Conservation (phyloP, 1,284 basidiomycete genomes). For the Apiotrichum veenhuisii region DNA sequence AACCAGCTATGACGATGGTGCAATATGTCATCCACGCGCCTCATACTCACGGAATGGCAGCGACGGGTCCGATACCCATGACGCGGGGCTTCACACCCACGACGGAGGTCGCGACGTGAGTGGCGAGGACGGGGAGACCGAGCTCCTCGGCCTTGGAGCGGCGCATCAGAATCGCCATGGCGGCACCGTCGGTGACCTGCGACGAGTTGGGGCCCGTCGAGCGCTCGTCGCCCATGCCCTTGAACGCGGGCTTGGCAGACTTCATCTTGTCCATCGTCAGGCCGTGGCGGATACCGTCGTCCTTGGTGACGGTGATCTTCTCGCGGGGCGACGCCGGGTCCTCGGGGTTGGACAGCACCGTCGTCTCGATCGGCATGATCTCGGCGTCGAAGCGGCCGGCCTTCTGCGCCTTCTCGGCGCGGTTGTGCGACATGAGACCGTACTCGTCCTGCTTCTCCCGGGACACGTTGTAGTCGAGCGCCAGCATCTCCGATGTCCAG, state of each 20-base stretch:
- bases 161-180: slow-evolving; percentile 82
- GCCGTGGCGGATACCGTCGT: slow-evolving; percentile 76
- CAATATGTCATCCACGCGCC: fast-evolving
- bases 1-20: no score
- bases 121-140: slow-evolving; percentile 68
- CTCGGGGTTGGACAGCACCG: slow-evolving; percentile 24
- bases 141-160: slow-evolving; percentile 75
- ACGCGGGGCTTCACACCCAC: slow-evolving; percentile 70
- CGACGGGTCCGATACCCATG: slow-evolving; percentile 76
- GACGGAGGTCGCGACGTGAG: slow-evolving; percentile 70
- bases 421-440: slow-evolving; percentile 73
- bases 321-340: slow-evolving; percentile 36
- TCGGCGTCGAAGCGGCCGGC: slow-evolving; percentile 69
- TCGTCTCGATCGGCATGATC: slow-evolving; percentile 72
- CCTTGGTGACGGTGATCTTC: slow-evolving; percentile 61
- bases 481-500: slow-evolving; percentile 86
- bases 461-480: slow-evolving; percentile 66
- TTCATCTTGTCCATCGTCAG: slow-evolving; percentile 67
- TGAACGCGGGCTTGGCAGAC: slow-evolving; percentile 75
- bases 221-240: slow-evolving; percentile 72
- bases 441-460: slow-evolving; percentile 75
- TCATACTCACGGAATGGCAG: slow-evolving; percentile 59
- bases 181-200: slow-evolving; percentile 83
- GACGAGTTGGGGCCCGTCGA: slow-evolving; percentile 77
- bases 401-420: slow-evolving; percentile 61